A percentile compares a stretch with the other conserved stretches of the same genome.
Conservation (phyloP, 164 flowering plant genomes). For the Vitis riparia region DNA sequence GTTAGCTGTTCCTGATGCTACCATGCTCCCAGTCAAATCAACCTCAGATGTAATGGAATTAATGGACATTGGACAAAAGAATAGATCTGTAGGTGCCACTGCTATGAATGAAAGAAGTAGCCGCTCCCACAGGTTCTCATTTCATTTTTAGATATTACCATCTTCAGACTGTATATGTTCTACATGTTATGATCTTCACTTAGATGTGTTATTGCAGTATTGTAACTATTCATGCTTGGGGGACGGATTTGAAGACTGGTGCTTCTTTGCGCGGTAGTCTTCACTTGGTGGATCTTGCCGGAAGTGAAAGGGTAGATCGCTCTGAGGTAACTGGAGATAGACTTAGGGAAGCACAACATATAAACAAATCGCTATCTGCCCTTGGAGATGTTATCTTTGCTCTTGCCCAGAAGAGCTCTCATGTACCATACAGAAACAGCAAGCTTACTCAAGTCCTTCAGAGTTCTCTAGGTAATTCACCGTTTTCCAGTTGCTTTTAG, state of each 20-base stretch:
- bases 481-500: not conserved
- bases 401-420: constrained; percentile 79
- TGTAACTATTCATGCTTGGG: constrained; percentile 69
- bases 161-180: not conserved
- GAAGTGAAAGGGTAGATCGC: constrained; percentile 82
- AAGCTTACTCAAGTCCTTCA: constrained; percentile 98
- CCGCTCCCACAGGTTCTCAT: constrained; percentile 68
- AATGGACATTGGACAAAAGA: constrained; percentile 61
- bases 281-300: constrained; percentile 76
- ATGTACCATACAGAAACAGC: constrained; percentile 96
- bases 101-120: constrained; percentile 74
- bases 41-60: constrained; percentile 68
- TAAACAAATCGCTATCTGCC: constrained; percentile 93
- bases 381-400: constrained; percentile 96
- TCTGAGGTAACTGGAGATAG: constrained; percentile 80
- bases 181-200: constrained; percentile 7
- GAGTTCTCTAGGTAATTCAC: constrained; percentile 73
- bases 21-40: constrained; percentile 48
- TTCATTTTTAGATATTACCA: not conserved
- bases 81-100: constrained; percentile 57
- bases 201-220: constrained; percentile 30
- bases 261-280: constrained; percentile 47
- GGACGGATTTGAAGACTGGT: constrained; percentile 68
- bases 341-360: constrained; percentile 90
- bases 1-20: constrained; percentile 94